phyloP scores from a whole-genome alignment of 495 filamentous ascomycete genomes.

The Aspergillus kassunensis region DNA sequence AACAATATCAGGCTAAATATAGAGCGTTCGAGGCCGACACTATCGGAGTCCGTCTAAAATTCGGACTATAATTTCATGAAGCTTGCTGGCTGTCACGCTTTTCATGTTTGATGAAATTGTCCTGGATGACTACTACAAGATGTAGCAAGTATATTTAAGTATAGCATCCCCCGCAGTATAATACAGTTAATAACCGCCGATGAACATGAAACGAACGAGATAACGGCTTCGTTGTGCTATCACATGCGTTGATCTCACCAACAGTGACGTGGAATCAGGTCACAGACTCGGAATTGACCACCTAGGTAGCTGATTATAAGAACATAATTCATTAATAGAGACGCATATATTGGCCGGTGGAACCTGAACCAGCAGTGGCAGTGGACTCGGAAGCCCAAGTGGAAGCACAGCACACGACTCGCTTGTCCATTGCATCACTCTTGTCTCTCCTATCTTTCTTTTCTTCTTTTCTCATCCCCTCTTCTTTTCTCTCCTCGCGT shows the following conservation, averaged over 20 bases:
- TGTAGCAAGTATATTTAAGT: too few relatives aligned
- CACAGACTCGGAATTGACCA: too few relatives aligned
- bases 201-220: background rate
- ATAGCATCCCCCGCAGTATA: too few relatives aligned
- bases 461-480: constrained; percentile 16
- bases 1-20: too few relatives aligned
- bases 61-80: too few relatives aligned
- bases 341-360: constrained; percentile 1
- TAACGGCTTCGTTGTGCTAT: constrained; percentile 1
- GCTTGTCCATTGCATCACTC: constrained; percentile 36
- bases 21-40: background rate
- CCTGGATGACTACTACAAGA: too few relatives aligned
- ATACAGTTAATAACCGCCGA: too few relatives aligned
- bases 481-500: constrained; percentile 11
- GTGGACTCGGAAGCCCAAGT: constrained; percentile 6
- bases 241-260: constrained; percentile 14
- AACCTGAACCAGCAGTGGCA: background rate
- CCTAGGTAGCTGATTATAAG: too few relatives aligned
- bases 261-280: constrained; percentile 9
- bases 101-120: too few relatives aligned
- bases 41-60: too few relatives aligned
- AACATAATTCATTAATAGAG: too few relatives aligned
- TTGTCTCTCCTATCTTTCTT: constrained; percentile 21
- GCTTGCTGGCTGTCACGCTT: too few relatives aligned
- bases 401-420: constrained; percentile 27